These are phyloP conservation scores for Microbotryum violaceum DNA, from an alignment of 1,284 basidiomycete genomes.

Conservation along the genomic window DNA sequence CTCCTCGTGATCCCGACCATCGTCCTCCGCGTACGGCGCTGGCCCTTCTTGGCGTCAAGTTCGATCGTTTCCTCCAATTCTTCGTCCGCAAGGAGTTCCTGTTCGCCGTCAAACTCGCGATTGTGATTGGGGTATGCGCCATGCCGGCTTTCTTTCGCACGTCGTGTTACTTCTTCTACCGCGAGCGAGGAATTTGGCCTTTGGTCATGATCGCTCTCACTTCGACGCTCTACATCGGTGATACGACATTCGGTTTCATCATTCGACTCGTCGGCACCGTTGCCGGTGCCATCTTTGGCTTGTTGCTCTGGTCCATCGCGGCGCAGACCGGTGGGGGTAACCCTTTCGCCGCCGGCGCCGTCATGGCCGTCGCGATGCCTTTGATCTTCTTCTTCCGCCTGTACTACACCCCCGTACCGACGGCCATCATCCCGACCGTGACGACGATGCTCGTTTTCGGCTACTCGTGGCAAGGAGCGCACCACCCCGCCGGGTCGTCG, in stretches of 20 bases:
- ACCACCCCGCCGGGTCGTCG: slow-evolving; percentile 37
- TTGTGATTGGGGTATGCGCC: slow-evolving; percentile 50
- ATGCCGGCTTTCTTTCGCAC: slow-evolving; percentile 28
- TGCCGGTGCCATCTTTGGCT: slow-evolving; percentile 43
- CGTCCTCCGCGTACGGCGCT: slow-evolving; percentile 37
- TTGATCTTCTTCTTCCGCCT: slow-evolving; percentile 52
- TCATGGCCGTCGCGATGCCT: slow-evolving; percentile 62
- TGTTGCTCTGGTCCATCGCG: slow-evolving; percentile 55
- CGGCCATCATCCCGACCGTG: slow-evolving; percentile 64
- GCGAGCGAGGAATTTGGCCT: slow-evolving; percentile 34
- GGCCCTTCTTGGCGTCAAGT: slow-evolving; percentile 37
- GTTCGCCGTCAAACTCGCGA: slow-evolving; percentile 70
- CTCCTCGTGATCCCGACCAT: slow-evolving; percentile 42
- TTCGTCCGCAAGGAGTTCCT: slow-evolving; percentile 45
- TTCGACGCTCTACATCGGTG: slow-evolving; percentile 34
- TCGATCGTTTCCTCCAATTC: slow-evolving; percentile 34
- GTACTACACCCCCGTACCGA: slow-evolving; percentile 67
- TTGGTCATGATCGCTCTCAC: slow-evolving; percentile 16
- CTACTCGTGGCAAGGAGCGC: slow-evolving; percentile 33
- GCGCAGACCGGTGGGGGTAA: slow-evolving; percentile 52
- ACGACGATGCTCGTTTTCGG: slow-evolving; percentile 28
- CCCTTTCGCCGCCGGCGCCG: slow-evolving; percentile 63
- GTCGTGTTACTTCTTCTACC: slow-evolving; percentile 36
- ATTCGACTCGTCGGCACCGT: slow-evolving; percentile 26
- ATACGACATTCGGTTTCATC: slow-evolving; percentile 34